These are phyloP conservation scores for Entophlyctis luteolus DNA, from an alignment of 192 early-diverging fungal genomes.

Conservation along the genomic window DNA sequence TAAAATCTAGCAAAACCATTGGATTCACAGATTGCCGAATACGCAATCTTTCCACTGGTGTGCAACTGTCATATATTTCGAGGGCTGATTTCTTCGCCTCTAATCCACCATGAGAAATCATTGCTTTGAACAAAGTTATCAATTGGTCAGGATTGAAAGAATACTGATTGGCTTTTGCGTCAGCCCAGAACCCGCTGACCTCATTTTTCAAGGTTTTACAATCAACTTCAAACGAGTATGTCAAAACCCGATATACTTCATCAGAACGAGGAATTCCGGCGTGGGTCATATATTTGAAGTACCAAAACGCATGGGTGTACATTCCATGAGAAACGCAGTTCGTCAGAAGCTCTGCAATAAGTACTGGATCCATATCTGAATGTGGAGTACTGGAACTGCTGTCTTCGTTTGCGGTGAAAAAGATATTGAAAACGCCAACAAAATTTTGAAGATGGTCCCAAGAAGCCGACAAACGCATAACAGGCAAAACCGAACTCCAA, in stretches of 20 bases:
- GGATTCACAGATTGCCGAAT: slow-evolving; percentile 4
- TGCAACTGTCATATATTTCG: not conserved
- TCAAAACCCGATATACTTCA: slow-evolving; percentile 6
- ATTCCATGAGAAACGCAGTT: slow-evolving; percentile 27
- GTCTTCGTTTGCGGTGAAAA: slow-evolving; percentile 7
- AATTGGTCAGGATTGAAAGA: not conserved
- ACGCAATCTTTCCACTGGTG: not conserved
- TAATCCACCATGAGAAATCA: slow-evolving; percentile 1
- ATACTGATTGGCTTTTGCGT: slow-evolving; percentile 10
- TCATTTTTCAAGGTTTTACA: not conserved
- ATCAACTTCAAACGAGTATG: slow-evolving; percentile 15
- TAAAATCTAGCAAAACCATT: slow-evolving; percentile 7
- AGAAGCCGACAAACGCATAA: slow-evolving; percentile 17
- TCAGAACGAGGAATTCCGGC: not conserved
- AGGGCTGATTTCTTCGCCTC: slow-evolving; percentile 20
- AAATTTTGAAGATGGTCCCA: slow-evolving; percentile 18
- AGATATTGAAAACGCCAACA: slow-evolving; percentile 22
- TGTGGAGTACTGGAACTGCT: not conserved
- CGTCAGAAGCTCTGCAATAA: slow-evolving; percentile 23
- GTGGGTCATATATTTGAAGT: slow-evolving; percentile 29
- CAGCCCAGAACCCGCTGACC: slow-evolving; percentile 2
- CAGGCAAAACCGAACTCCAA: slow-evolving; percentile 20
- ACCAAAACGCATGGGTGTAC: slow-evolving; percentile 28
- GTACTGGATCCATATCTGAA: slow-evolving; percentile 13
- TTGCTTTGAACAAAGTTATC: slow-evolving; percentile 4